These are phyloP conservation scores for Ustilago hordei DNA, from an alignment of 1,284 basidiomycete genomes.

Conservation along the genomic window DNA sequence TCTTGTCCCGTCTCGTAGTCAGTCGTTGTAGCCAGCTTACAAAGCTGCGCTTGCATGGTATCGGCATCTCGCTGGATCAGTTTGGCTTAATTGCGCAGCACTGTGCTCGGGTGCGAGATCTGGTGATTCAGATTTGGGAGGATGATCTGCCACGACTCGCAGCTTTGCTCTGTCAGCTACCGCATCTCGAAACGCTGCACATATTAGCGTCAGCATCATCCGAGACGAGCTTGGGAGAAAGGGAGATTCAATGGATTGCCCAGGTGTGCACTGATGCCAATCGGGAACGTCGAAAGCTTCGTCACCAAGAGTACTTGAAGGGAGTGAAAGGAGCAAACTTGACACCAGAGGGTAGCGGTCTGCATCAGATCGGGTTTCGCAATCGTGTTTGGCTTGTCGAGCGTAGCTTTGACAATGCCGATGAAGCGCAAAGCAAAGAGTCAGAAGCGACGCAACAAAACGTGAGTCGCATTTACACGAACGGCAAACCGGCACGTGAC, in stretches of 20 bases:
- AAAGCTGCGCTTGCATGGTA: constrained; percentile 58
- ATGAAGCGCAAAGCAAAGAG: neutral
- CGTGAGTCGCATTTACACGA: constrained; percentile 25
- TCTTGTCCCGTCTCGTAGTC: constrained; percentile 37
- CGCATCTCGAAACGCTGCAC: constrained; percentile 52
- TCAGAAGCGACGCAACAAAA: constrained; percentile 13
- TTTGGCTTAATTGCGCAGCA: constrained; percentile 44
- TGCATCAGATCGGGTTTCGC: constrained; percentile 63
- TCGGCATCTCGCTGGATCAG: constrained; percentile 59
- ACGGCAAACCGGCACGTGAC: neutral
- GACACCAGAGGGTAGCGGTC: constrained; percentile 22
- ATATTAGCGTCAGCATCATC: constrained; percentile 52
- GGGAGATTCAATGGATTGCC: constrained; percentile 49
- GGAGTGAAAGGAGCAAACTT: neutral
- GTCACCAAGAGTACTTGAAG: constrained; percentile 14
- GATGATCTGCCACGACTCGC: constrained; percentile 47
- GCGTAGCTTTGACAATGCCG: constrained; percentile 16
- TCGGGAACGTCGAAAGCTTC: constrained; percentile 32
- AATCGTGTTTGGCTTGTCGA: constrained; percentile 66
- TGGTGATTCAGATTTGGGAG: constrained; percentile 65
- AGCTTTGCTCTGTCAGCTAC: constrained; percentile 41
- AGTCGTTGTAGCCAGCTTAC: constrained; percentile 44
- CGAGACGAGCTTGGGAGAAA: constrained; percentile 43
- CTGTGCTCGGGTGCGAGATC: constrained; percentile 51
- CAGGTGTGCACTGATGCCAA: constrained; percentile 41